A percentile compares a stretch with the other conserved stretches of the same genome.
phyloP scores from a whole-genome alignment of 768 basidiomycete genomes.

The Lentinula boryana region DNA sequence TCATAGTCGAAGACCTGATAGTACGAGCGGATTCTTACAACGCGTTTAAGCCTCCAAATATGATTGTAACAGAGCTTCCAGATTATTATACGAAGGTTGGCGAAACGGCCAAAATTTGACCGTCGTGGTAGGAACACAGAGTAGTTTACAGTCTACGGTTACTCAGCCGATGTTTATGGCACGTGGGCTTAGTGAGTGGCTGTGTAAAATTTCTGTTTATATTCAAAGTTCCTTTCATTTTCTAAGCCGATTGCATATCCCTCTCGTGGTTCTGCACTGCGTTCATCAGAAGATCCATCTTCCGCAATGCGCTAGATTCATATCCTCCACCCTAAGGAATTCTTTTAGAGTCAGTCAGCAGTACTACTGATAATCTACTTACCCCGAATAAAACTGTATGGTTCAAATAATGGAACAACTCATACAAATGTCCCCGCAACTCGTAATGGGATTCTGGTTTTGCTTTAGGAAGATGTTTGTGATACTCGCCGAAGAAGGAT shows the following conservation, averaged over 20 bases:
- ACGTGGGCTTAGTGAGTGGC: background rate
- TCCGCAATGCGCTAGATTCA: constrained; percentile 44
- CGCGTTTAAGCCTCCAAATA: background rate
- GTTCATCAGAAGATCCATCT: constrained; percentile 27
- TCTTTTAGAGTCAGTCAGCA: background rate
- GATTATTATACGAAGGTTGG: background rate
- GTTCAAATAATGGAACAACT: constrained; percentile 78
- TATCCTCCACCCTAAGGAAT: constrained; percentile 42
- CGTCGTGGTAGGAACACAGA: background rate
- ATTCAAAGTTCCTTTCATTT: no score
- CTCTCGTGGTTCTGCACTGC: background rate
- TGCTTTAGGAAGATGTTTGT: constrained; percentile 54
- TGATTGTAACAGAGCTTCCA: background rate
- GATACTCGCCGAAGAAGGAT: constrained; percentile 61
- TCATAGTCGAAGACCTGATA: constrained; percentile 28
- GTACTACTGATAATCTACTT: constrained; percentile 20
- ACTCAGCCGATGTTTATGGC: background rate
- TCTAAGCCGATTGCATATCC: background rate
- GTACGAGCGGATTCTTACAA: background rate
- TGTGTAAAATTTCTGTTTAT: background rate
- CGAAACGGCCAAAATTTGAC: background rate
- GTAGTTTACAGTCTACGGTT: background rate
- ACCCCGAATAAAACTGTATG: constrained; percentile 79
- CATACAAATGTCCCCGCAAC: constrained; percentile 62
- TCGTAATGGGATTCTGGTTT: constrained; percentile 62